Conservation (phyloP, 768 basidiomycete species). For the Agaricus sinodeliciosus region DNA sequence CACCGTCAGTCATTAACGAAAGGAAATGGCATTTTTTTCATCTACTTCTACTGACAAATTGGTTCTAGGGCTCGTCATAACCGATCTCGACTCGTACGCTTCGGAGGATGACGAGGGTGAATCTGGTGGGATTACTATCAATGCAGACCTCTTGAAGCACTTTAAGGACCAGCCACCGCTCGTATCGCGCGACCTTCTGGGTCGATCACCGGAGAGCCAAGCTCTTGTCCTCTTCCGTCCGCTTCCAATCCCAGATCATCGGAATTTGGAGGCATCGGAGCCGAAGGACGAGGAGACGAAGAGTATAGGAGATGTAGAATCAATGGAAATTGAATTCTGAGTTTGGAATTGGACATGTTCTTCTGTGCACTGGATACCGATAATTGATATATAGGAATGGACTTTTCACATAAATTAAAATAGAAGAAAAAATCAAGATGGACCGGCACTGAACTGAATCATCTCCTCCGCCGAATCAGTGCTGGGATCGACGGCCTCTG, state of each 20-base stretch:
- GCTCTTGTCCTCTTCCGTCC: conserved; percentile 55
- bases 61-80: conserved; percentile 55
- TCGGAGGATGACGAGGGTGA: conserved; percentile 33
- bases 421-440: conserved; percentile 19
- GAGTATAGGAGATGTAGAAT: conserved; percentile 56
- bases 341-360: neutral
- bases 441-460: conserved; percentile 38
- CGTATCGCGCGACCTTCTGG: conserved; percentile 13
- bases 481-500: conserved; percentile 25
- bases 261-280: conserved; percentile 10
- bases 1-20: conserved; percentile 42
- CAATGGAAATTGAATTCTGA: conserved; percentile 11
- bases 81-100: conserved; percentile 48
- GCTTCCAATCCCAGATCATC: conserved; percentile 19
- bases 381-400: conserved; percentile 17
- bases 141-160: conserved; percentile 37
- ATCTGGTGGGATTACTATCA: conserved; percentile 23
- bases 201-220: conserved; percentile 23
- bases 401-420: conserved; percentile 11
- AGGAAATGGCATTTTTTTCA: neutral
- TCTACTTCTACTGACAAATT: neutral
- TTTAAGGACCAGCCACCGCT: conserved; percentile 27
- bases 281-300: conserved; percentile 32
- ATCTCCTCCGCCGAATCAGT: conserved; percentile 34
- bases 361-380: conserved; percentile 8